Evolutionary conservation across 768 basidiomycete genomes (phyloP), one percentile per base, ranked within the genome.

Genomic region (Xerocomellus chrysenteron): DNA sequence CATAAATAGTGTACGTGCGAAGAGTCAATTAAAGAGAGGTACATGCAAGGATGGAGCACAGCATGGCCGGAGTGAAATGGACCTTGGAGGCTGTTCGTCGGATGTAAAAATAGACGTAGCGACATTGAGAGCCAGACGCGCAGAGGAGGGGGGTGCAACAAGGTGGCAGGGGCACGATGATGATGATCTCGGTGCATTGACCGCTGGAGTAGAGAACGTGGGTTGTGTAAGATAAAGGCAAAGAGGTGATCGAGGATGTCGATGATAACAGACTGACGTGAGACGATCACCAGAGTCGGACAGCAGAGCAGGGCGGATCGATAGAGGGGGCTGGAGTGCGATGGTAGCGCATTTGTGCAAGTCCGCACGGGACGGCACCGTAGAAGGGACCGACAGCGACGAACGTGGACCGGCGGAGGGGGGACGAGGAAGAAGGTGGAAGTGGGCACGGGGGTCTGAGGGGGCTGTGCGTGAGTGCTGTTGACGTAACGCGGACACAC

Each of bases 401-500:
- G 54, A 52, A 41, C 49, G 39, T 45, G 56, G 39, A 50, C 49
- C 61, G 62, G 63, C 54, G 62, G 62, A 56, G 54, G 11, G 40
- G 28, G 39, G 42, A 17, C 17, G 49, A 54, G 26, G 41, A 32
- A 19, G 35, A 13, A 32, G 39, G 24, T 7, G 41, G 11, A 33
- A 44, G 40, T 41, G 59, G 60, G 54, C 49, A 57, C 47, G 51
- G 51, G 57, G 58, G 59, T 35, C 36, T 33, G 47, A 28, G 17
- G 44, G 26, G 41, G 70, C 70, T 65, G 70, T 73, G 72, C 70
- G 72, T 73, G 70, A 21, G 54, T 13, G 21, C 11, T 0, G 24
- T 70, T 68, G 62, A 71, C 70, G 70, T 71, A 71, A 73, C 59
- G 26, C 56, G 61, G 70, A 73, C 64, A 68, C 61, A 63, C 61